phyloP scores from a whole-genome alignment of 2,329 filamentous ascomycete genomes.

The Aspergillus transmontanensis region DNA sequence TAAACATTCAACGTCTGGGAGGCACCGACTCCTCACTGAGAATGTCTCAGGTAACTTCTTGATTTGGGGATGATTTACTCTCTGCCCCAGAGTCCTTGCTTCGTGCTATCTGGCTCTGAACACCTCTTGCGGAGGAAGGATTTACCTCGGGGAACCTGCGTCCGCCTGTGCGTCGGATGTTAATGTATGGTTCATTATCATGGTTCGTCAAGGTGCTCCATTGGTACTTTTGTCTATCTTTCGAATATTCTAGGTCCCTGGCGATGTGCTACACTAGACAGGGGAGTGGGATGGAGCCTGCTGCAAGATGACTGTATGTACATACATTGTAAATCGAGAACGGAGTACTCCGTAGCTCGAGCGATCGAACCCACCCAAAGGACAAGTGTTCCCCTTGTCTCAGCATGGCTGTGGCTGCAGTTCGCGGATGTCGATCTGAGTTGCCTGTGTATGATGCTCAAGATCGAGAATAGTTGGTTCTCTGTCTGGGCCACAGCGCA shows the following conservation, averaged over 20 bases:
- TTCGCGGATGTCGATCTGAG: neutral
- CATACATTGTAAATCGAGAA: neutral
- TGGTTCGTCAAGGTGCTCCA: constrained; percentile 9
- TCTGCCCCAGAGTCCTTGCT: constrained; percentile 32
- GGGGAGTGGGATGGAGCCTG: neutral
- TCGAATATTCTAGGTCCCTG: neutral
- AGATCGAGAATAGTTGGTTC: neutral
- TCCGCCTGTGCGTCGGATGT: constrained; percentile 24
- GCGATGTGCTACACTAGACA: neutral
- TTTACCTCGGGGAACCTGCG: constrained; percentile 18
- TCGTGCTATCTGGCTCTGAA: constrained; percentile 29
- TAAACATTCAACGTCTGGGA: neutral
- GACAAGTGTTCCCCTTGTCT: neutral
- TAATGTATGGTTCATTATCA: constrained; percentile 20
- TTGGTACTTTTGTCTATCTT: constrained; percentile 19
- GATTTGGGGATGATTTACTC: neutral
- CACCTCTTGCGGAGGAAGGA: constrained; percentile 22
- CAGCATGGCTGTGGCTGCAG: neutral
- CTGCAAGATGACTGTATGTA: neutral
- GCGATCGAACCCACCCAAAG: neutral
- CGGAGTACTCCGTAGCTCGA: neutral
- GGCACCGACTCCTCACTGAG: constrained; percentile 25
- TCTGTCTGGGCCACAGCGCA: neutral
- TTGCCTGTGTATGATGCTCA: neutral
- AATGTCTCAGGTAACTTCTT: constrained; percentile 21